A percentile compares a stretch with the other conserved stretches of the same genome.
phyloP scores from a whole-genome alignment of 257 asterid species.

The Lantana camara region DNA sequence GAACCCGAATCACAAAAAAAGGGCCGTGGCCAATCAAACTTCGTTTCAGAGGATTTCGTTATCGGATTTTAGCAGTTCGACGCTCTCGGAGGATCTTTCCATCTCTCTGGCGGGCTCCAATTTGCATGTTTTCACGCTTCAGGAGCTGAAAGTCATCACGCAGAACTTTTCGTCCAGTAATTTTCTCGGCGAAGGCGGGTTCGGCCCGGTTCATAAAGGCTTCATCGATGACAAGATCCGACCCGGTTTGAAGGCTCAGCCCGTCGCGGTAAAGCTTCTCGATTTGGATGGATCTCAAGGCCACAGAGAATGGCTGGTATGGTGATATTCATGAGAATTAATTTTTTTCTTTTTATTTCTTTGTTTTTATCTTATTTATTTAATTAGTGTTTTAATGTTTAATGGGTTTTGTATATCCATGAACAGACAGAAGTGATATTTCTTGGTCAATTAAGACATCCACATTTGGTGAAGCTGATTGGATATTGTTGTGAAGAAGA shows the following conservation, averaged over 20 bases:
- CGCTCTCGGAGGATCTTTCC: constrained; percentile 73
- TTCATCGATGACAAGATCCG: constrained; percentile 82
- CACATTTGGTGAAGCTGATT: constrained; percentile 81
- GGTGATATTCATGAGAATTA: not conserved
- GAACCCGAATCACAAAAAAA: constrained; percentile 29
- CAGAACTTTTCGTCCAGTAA: constrained; percentile 74
- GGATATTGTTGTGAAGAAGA: constrained; percentile 99
- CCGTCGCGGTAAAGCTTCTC: constrained; percentile 90
- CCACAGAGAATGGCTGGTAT: constrained; percentile 94
- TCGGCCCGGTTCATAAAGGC: constrained; percentile 97
- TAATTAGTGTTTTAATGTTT: too few species aligned
- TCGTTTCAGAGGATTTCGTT: constrained; percentile 63
- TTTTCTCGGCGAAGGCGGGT: constrained; percentile 92
- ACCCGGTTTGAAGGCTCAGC: constrained; percentile 90
- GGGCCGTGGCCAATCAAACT: constrained; percentile 22
- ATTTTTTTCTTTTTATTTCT: not conserved
- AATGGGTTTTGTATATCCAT: not conserved
- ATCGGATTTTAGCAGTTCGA: constrained; percentile 61
- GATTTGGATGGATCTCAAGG: constrained; percentile 94
- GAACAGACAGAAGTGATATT: constrained; percentile 82
- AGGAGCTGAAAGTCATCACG: constrained; percentile 78
- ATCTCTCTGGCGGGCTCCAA: constrained; percentile 79
- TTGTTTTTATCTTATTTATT: not conserved
- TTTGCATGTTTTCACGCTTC: constrained; percentile 65
- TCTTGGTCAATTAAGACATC: constrained; percentile 87